phyloP scores from a whole-genome alignment of 805 yeast species.

The Diddensiella caesifluorescens region DNA sequence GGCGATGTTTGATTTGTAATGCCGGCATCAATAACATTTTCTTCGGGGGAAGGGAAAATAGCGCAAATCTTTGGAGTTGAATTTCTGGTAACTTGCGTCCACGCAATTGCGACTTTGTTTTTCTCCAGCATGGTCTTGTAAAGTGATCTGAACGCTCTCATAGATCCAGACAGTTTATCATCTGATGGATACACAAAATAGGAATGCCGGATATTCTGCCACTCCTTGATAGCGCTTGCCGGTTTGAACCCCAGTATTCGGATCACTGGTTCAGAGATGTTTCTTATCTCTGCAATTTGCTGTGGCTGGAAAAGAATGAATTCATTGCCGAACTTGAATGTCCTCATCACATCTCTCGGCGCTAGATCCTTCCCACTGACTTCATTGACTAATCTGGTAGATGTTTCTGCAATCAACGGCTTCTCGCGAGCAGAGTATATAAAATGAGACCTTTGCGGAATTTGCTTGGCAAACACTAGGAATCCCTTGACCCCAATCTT shows the following conservation, averaged over 20 bases:
- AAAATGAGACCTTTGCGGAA: constrained; percentile 42
- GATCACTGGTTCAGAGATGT: constrained; percentile 45
- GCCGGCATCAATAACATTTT: constrained; percentile 19
- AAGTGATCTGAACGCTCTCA: constrained; percentile 59
- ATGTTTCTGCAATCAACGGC: constrained; percentile 48
- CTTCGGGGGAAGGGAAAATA: constrained; percentile 47
- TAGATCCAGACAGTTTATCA: constrained; percentile 55
- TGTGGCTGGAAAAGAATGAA: constrained; percentile 35
- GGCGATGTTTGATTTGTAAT: constrained; percentile 38
- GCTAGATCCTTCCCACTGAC: constrained; percentile 42
- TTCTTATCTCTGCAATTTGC: constrained; percentile 34
- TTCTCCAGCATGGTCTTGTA: constrained; percentile 52
- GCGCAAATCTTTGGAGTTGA: constrained; percentile 55
- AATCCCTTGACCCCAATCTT: constrained; percentile 69
- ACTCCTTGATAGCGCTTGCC: constrained; percentile 38
- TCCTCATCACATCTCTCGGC: constrained; percentile 33
- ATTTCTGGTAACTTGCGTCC: constrained; percentile 57
- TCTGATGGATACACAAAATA: constrained; percentile 65
- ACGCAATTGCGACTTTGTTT: constrained; percentile 58
- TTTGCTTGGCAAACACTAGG: constrained; percentile 53
- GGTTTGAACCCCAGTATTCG: constrained; percentile 65
- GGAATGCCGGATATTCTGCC: constrained; percentile 50
- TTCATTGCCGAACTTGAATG: constrained; percentile 40
- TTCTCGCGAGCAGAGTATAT: constrained; percentile 52
- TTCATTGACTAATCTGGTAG: constrained; percentile 37